phyloP scores from a whole-genome alignment of 495 filamentous ascomycete species.

The Sphaerosporella brunnea region DNA sequence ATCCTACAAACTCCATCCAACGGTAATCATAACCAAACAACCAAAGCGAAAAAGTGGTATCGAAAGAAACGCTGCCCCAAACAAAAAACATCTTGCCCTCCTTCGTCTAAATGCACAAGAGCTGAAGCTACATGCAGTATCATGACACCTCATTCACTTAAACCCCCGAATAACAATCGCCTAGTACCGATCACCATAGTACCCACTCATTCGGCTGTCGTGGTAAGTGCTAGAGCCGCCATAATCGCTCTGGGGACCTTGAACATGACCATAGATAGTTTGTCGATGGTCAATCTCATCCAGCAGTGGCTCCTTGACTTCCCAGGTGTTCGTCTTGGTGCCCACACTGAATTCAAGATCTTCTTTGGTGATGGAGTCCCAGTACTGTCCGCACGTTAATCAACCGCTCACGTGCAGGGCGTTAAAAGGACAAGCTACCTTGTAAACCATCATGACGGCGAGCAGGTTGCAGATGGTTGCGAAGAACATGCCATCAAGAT shows the following conservation, averaged over 20 bases:
- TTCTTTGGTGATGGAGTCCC: slow-evolving; percentile 97
- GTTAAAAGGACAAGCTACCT: slow-evolving; percentile 39
- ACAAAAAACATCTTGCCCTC: too few species aligned
- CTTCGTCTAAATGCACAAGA: too few species aligned
- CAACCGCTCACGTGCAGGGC: not conserved
- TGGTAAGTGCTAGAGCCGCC: slow-evolving; percentile 18
- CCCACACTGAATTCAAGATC: slow-evolving; percentile 97
- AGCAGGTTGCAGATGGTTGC: slow-evolving; percentile 85
- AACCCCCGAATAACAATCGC: too few species aligned
- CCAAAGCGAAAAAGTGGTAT: not conserved
- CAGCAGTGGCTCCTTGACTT: slow-evolving; percentile 73
- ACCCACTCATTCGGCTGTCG: slow-evolving; percentile 19
- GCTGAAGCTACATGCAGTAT: too few species aligned
- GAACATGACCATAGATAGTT: slow-evolving; percentile 56
- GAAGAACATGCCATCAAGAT: slow-evolving; percentile 89
- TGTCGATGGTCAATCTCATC: slow-evolving; percentile 72
- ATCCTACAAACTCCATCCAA: not conserved
- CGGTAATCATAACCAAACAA: not conserved
- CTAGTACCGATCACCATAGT: slow-evolving; percentile 10
- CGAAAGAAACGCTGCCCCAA: too few species aligned
- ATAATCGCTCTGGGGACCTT: slow-evolving; percentile 23
- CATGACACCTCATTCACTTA: too few species aligned
- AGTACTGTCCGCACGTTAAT: slow-evolving; percentile 45
- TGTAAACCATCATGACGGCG: slow-evolving; percentile 99
- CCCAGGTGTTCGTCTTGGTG: slow-evolving; percentile 89